These are phyloP conservation scores for Microthlaspi erraticum DNA, from an alignment of 345 rosid genomes.

Conservation along the genomic window DNA sequence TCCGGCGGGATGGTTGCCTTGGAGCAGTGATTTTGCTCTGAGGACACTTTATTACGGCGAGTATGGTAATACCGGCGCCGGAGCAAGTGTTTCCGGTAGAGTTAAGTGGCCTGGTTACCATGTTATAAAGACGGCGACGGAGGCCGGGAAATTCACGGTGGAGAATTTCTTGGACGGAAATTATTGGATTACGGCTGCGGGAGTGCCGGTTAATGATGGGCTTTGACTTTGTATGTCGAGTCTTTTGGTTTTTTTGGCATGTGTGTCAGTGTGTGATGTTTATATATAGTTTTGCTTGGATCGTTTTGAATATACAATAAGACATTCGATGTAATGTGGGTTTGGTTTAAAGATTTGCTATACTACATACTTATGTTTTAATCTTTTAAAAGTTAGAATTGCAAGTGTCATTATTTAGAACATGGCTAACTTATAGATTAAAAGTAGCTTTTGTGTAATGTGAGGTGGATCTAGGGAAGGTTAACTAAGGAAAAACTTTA, in stretches of 20 bases:
- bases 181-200: constrained; percentile 76
- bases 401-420: background rate
- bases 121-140: constrained; percentile 45
- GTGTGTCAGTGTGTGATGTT: constrained; percentile 36
- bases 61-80: constrained; percentile 72
- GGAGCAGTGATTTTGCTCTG: constrained; percentile 76
- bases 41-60: constrained; percentile 81
- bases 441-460: background rate
- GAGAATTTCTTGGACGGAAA: constrained; percentile 65
- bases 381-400: background rate
- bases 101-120: constrained; percentile 81
- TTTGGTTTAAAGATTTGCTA: constrained; percentile 13
- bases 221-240: constrained; percentile 43
- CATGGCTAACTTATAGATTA: background rate
- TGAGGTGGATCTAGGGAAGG: background rate
- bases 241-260: constrained; percentile 13
- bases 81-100: constrained; percentile 62
- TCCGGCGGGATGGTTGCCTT: constrained; percentile 76
- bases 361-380: background rate
- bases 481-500: no score
- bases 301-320: constrained; percentile 24
- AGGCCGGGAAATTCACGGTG: constrained; percentile 74
- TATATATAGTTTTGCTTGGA: constrained; percentile 18
- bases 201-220: constrained; percentile 68
- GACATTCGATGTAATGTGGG: background rate